phyloP scores from a whole-genome alignment of 306 rosid species.

The Medicago lupulina region DNA sequence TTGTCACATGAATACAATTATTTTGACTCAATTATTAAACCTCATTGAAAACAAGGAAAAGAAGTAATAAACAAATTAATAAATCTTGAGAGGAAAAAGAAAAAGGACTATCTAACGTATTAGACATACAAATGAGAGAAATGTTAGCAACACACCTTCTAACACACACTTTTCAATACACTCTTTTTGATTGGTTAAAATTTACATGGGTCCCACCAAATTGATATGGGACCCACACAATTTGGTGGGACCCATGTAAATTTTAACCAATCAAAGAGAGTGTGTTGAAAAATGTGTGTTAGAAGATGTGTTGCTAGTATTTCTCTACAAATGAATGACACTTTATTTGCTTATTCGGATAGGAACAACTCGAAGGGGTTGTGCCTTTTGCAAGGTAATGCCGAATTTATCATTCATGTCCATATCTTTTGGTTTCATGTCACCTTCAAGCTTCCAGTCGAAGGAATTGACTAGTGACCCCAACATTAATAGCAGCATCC shows the following conservation, averaged over 20 bases:
- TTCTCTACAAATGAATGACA: no score
- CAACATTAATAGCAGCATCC: slow-evolving; percentile 37
- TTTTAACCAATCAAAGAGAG: no score
- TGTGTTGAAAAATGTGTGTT: no score
- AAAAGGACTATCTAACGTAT: neutral
- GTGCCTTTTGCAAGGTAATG: slow-evolving; percentile 37
- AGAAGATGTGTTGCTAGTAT: no score
- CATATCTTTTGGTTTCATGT: slow-evolving; percentile 13
- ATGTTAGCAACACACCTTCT: no score
- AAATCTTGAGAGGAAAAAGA: neutral
- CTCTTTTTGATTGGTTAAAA: no score
- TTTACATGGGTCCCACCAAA: no score
- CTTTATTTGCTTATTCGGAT: neutral
- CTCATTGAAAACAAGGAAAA: neutral
- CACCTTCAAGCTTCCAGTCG: slow-evolving; percentile 43
- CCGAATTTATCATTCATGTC: slow-evolving; percentile 39
- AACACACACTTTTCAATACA: no score
- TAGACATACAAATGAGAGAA: neutral
- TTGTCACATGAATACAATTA: neutral
- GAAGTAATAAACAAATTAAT: neutral
- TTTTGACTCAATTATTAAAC: no score
- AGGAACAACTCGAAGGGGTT: slow-evolving; percentile 30
- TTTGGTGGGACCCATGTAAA: no score
- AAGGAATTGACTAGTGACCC: slow-evolving; percentile 38
- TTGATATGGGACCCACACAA: no score